These are phyloP conservation scores for Thermothelomyces thermophilus DNA, from an alignment of 2,329 filamentous ascomycete genomes.

Conservation along the genomic window DNA sequence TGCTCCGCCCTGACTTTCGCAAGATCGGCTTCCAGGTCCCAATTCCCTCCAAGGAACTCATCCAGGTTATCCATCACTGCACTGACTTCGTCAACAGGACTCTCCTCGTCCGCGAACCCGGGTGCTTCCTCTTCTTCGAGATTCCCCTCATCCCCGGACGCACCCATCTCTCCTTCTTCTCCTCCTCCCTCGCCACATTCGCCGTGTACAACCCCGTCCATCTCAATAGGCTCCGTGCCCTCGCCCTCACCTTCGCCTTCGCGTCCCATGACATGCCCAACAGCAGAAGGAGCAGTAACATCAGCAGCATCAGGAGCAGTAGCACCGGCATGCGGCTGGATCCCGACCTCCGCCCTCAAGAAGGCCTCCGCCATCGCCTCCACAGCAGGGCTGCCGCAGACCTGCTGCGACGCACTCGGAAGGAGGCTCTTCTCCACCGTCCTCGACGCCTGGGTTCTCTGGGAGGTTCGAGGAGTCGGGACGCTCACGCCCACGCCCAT, in stretches of 20 bases:
- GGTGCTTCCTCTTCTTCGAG: conserved; percentile 2
- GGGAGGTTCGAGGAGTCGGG: too few relatives aligned
- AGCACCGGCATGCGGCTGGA: background rate
- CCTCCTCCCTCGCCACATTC: background rate
- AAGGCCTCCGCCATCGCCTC: conserved; percentile 47
- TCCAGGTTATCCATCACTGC: conserved; percentile 41
- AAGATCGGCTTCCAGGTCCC: conserved; percentile 34
- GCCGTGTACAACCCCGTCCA: background rate
- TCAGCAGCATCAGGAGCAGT: background rate
- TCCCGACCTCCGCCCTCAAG: conserved; percentile 34
- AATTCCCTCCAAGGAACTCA: conserved; percentile 36
- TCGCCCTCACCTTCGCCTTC: background rate
- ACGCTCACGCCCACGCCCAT: too few relatives aligned
- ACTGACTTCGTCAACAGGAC: conserved; percentile 36
- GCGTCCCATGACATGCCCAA: background rate
- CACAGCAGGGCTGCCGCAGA: conserved; percentile 34
- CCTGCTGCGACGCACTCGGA: conserved; percentile 39
- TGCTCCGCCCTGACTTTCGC: conserved; percentile 21
- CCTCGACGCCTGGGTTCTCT: too few relatives aligned
- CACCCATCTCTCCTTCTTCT: background rate
- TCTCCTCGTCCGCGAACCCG: conserved; percentile 12
- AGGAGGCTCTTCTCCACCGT: conserved; percentile 31
- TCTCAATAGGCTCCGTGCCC: background rate
- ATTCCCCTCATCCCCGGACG: background rate
- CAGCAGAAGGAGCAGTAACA: background rate